Conservation (phyloP, 352 stramenopile species). For the Phytophthora uliginosa region DNA sequence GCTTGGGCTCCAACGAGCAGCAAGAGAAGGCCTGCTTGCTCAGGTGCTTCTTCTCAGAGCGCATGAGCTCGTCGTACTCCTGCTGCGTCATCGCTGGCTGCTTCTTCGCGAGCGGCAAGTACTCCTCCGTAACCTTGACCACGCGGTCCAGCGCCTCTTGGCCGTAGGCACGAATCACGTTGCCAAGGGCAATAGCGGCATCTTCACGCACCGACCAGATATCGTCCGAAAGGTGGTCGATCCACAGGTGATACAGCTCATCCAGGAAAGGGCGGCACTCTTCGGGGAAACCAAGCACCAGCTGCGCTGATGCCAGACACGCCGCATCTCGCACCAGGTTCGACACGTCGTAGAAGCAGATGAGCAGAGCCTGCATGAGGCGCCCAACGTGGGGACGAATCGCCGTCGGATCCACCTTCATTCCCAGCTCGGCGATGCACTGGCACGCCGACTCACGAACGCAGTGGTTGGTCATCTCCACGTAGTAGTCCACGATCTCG, state of each 20-base stretch:
- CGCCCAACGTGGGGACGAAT: constrained; percentile 75
- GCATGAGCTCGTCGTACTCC: constrained; percentile 93
- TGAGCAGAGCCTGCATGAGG: constrained; percentile 90
- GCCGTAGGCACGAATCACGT: constrained; percentile 94
- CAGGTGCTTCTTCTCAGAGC: constrained; percentile 93
- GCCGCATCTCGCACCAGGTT: constrained; percentile 97
- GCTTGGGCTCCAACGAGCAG: constrained; percentile 96
- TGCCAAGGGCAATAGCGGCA: constrained; percentile 94
- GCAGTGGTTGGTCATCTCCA: constrained; percentile 96
- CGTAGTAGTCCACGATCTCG: constrained; percentile 96
- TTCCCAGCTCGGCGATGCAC: constrained; percentile 95
- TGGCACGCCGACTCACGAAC: constrained; percentile 97
- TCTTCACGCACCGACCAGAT: constrained; percentile 98
- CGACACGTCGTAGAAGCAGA: constrained; percentile 97
- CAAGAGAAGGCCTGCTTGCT: constrained; percentile 96
- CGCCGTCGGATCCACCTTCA: constrained; percentile 85
- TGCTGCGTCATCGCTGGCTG: constrained; percentile 94
- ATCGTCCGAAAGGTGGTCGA: constrained; percentile 96
- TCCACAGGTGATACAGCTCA: constrained; percentile 92
- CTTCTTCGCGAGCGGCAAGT: constrained; percentile 88
- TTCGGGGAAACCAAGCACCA: constrained; percentile 86
- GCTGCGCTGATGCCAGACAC: constrained; percentile 90
- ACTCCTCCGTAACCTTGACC: constrained; percentile 69
- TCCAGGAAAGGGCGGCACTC: constrained; percentile 91
- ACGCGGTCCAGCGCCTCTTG: constrained; percentile 85